These are phyloP conservation scores for Toxicodendron radicans DNA, from an alignment of 345 rosid genomes.

Conservation along the genomic window DNA sequence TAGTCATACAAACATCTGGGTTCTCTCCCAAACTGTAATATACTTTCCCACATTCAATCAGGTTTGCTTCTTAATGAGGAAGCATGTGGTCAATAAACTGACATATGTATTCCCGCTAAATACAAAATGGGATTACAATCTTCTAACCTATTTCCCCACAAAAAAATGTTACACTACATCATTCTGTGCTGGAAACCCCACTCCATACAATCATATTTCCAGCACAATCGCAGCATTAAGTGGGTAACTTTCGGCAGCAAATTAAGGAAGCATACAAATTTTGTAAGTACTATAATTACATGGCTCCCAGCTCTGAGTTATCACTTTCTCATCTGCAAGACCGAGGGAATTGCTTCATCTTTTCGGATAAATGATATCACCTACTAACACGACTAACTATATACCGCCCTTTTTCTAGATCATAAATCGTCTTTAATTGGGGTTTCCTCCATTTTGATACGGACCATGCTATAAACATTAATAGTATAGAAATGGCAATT, in stretches of 20 bases:
- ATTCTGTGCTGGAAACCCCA: slow-evolving; percentile 3
- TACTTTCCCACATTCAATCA: slow-evolving; percentile 1
- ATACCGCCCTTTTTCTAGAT: slow-evolving; percentile 92
- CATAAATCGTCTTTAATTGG: slow-evolving; percentile 73
- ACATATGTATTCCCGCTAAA: slow-evolving; percentile 10
- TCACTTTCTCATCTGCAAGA: slow-evolving; percentile 3
- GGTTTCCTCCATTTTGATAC: slow-evolving; percentile 80
- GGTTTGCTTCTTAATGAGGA: slow-evolving; percentile 6
- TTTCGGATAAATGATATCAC: slow-evolving; percentile 22
- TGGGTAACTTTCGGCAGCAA: slow-evolving; percentile 7
- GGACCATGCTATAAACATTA: slow-evolving; percentile 53
- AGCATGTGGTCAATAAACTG: slow-evolving; percentile 11
- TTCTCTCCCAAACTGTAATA: background rate
- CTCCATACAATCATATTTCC: slow-evolving; percentile 10
- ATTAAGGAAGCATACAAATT: background rate
- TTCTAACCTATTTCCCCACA: slow-evolving; percentile 26
- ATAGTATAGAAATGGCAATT: slow-evolving; percentile 42
- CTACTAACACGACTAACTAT: slow-evolving; percentile 64
- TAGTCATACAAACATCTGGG: background rate
- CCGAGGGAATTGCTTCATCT: slow-evolving; percentile 4
- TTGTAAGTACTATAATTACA: background rate
- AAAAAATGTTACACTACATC: slow-evolving; percentile 14
- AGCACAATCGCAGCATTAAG: background rate
- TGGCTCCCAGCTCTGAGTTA: background rate
- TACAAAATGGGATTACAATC: slow-evolving; percentile 26